Percentiles rank a stretch among this genome's conserved stretches.
Conservation (phyloP, 2,329 filamentous ascomycete genomes). For the Fusarium illudens region DNA sequence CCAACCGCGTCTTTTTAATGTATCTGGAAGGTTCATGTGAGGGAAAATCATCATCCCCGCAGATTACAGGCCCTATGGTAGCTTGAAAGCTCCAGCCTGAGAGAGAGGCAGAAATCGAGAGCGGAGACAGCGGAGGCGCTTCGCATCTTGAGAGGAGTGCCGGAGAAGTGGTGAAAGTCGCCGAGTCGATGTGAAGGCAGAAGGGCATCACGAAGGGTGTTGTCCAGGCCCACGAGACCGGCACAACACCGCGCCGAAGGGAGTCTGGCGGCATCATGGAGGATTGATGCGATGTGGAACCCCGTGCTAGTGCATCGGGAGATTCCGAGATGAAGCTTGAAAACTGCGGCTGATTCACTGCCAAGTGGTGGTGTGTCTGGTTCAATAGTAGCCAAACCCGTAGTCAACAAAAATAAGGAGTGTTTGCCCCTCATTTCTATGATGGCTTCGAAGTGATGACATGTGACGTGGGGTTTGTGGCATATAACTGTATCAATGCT, state of each 20-base stretch:
- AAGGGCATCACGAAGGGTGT: slow-evolving; percentile 38
- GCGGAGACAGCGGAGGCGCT: slow-evolving; percentile 35
- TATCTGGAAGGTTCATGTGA: slow-evolving; percentile 50
- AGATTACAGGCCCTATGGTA: slow-evolving; percentile 63
- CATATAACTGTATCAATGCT: not conserved
- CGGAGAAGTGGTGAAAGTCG: slow-evolving; percentile 30
- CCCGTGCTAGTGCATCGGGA: slow-evolving; percentile 42
- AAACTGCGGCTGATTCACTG: slow-evolving; percentile 36
- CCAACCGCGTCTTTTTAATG: slow-evolving; percentile 47
- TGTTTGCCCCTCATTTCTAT: slow-evolving; percentile 26
- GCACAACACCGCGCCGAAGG: slow-evolving; percentile 31
- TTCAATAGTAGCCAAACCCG: slow-evolving; percentile 33
- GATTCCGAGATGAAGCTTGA: slow-evolving; percentile 39
- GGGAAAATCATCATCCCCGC: slow-evolving; percentile 37
- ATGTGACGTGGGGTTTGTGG: not conserved
- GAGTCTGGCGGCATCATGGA: slow-evolving; percentile 32
- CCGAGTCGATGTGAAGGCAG: slow-evolving; percentile 32
- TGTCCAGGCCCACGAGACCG: slow-evolving; percentile 37
- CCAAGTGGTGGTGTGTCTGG: slow-evolving; percentile 42
- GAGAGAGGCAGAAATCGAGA: slow-evolving; percentile 42
- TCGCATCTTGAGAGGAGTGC: slow-evolving; percentile 29
- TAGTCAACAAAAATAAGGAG: slow-evolving; percentile 40
- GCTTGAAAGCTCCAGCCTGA: slow-evolving; percentile 72
- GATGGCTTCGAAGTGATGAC: slow-evolving; percentile 12
- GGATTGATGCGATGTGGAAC: slow-evolving; percentile 31